Conservation (phyloP, 1,139 yeast genomes). For the Zygosaccharomyces pseudobailii region DNA sequence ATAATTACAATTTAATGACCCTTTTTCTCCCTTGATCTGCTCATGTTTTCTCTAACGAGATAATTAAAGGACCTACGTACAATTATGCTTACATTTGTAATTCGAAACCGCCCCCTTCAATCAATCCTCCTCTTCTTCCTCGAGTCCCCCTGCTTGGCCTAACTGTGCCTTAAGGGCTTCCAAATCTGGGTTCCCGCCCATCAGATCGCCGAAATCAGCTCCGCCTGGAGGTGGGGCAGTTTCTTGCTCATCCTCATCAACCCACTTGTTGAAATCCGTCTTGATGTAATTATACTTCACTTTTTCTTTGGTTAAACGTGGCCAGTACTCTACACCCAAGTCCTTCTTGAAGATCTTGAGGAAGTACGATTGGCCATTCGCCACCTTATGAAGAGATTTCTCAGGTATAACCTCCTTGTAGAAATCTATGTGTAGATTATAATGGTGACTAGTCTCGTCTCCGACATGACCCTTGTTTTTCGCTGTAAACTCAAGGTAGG, state of each 20-base stretch:
- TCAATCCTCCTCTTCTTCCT: slow-evolving; percentile 22
- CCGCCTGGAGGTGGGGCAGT: slow-evolving; percentile 12
- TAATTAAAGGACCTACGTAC: neutral
- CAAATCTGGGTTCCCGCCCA: slow-evolving; percentile 33
- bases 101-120: neutral
- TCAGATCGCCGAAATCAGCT: slow-evolving; percentile 10
- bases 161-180: slow-evolving; percentile 31
- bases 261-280: slow-evolving; percentile 98
- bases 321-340: slow-evolving; percentile 80
- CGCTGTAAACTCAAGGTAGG: slow-evolving; percentile 48
- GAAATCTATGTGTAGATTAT: slow-evolving; percentile 63
- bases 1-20: no score
- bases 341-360: slow-evolving; percentile 61
- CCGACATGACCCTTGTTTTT: slow-evolving; percentile 46
- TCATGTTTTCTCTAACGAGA: no score
- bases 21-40: no score
- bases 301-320: slow-evolving; percentile 75
- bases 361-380: slow-evolving; percentile 71
- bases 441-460: slow-evolving; percentile 42
- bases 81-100: neutral
- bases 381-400: slow-evolving; percentile 52
- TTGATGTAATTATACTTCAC: slow-evolving; percentile 67
- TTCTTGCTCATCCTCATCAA: slow-evolving; percentile 90
- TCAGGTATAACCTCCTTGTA: slow-evolving; percentile 67
- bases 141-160: slow-evolving; percentile 30